Percentiles rank a stretch among this genome's conserved stretches.
phyloP scores from a whole-genome alignment of 768 basidiomycete species.

The Grammothele lineata region DNA sequence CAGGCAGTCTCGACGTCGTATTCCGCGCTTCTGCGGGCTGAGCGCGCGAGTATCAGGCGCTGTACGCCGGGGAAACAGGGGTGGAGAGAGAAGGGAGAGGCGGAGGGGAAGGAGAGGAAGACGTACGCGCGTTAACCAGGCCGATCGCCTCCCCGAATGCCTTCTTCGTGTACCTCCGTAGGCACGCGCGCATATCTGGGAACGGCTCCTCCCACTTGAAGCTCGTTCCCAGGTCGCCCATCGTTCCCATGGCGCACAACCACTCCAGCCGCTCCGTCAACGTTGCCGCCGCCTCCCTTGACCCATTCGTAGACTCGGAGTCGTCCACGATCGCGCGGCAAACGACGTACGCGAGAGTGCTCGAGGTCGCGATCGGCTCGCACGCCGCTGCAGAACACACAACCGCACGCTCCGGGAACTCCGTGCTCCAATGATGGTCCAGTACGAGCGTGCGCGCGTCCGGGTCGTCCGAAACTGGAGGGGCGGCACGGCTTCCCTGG shows the following conservation, averaged over 20 bases:
- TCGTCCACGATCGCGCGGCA: constrained; percentile 29
- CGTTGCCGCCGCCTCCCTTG: too few species aligned
- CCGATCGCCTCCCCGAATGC: constrained; percentile 37
- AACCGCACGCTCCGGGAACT: constrained; percentile 33
- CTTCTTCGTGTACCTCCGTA: constrained; percentile 36
- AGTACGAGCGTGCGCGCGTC: constrained; percentile 32
- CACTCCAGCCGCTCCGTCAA: constrained; percentile 24
- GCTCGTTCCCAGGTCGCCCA: constrained; percentile 36
- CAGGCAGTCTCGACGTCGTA: constrained; percentile 26
- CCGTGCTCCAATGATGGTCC: constrained; percentile 43
- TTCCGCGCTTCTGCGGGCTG: constrained; percentile 27
- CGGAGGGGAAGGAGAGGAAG: too few species aligned
- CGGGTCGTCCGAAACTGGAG: constrained; percentile 22
- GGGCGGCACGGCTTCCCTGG: constrained; percentile 41
- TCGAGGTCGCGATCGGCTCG: constrained; percentile 39
- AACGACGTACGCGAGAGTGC: constrained; percentile 38
- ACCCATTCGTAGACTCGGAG: not conserved
- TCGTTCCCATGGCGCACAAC: constrained; percentile 38
- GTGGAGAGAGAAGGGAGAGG: not conserved
- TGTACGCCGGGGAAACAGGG: not conserved
- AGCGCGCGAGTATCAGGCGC: not conserved
- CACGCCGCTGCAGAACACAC: constrained; percentile 37
- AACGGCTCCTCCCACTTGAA: constrained; percentile 25
- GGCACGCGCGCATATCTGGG: constrained; percentile 28
- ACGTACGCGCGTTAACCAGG: constrained; percentile 38